Percentiles rank a stretch among this genome's conserved stretches.
These are phyloP conservation scores for Xylariaceae sp. DNA, from an alignment of 2,329 filamentous ascomycete species.

Conservation along the genomic window DNA sequence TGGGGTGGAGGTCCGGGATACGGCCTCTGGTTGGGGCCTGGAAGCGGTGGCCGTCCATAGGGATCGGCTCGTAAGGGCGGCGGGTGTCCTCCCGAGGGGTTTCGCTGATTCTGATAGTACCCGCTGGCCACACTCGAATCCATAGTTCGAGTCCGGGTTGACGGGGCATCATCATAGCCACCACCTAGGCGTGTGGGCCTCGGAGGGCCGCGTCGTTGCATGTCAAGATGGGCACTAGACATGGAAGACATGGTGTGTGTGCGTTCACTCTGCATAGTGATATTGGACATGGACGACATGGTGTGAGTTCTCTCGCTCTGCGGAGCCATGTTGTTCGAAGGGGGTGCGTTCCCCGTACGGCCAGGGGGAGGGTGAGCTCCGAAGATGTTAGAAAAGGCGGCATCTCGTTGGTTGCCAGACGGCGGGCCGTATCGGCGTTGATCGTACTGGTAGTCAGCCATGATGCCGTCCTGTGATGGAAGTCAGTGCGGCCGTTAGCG, in stretches of 20 bases:
- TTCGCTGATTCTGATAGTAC: slow-evolving; percentile 50
- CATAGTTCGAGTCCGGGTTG: slow-evolving; percentile 39
- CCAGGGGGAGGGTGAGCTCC: slow-evolving; percentile 79
- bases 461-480: slow-evolving; percentile 42
- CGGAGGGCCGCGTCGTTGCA: slow-evolving; percentile 61
- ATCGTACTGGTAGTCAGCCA: slow-evolving; percentile 56
- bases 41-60: slow-evolving; percentile 40
- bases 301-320: slow-evolving; percentile 70
- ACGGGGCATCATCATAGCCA: slow-evolving; percentile 36
- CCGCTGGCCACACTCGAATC: slow-evolving; percentile 44
- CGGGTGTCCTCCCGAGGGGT: slow-evolving; percentile 45
- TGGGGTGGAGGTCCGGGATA: slow-evolving; percentile 59
- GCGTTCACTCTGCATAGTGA: slow-evolving; percentile 56
- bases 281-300: slow-evolving; percentile 68
- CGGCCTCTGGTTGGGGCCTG: slow-evolving; percentile 54
- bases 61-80: slow-evolving; percentile 32
- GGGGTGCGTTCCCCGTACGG: slow-evolving; percentile 90
- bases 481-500: slow-evolving; percentile 21
- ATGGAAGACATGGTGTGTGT: slow-evolving; percentile 79
- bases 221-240: slow-evolving; percentile 48
- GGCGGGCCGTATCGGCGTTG: slow-evolving; percentile 49
- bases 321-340: slow-evolving; percentile 47
- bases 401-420: slow-evolving; percentile 72
- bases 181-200: slow-evolving; percentile 34
- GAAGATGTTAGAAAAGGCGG: slow-evolving; percentile 94